A percentile compares a stretch with the other conserved stretches of the same genome.
Evolutionary conservation across 2,329 filamentous ascomycete genomes (phyloP).

Genomic region (Dryadomyces quercus-mongolicae): DNA sequence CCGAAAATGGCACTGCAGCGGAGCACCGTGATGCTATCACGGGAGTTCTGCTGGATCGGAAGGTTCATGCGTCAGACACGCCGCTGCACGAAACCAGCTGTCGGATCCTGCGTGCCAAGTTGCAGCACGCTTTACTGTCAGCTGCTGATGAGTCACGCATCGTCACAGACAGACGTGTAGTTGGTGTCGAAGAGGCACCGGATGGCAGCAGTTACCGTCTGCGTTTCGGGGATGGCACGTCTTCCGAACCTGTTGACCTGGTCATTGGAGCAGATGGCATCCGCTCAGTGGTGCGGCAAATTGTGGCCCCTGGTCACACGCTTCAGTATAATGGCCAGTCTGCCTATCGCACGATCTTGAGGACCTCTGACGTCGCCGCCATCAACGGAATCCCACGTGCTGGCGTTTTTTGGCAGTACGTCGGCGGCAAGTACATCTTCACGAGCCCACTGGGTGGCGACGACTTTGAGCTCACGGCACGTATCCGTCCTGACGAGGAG

Average conservation of each 20-base stretch:
- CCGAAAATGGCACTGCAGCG: conserved; percentile 14
- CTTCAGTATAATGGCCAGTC: conserved; percentile 30
- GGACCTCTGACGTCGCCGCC: conserved; percentile 13
- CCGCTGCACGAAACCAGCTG: conserved; percentile 17
- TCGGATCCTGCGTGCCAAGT: conserved; percentile 20
- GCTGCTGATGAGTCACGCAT: conserved; percentile 31
- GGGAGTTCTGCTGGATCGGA: conserved; percentile 16
- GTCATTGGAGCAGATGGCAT: conserved; percentile 17
- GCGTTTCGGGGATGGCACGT: conserved; percentile 28
- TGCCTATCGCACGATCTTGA: conserved; percentile 20
- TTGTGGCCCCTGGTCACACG: conserved; percentile 27
- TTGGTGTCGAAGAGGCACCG: conserved; percentile 8
- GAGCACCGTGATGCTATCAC: conserved; percentile 21
- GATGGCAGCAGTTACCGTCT: conserved; percentile 24
- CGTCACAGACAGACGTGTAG: conserved; percentile 30
- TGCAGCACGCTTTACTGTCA: conserved; percentile 36
- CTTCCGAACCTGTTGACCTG: conserved; percentile 13
- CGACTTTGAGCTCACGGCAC: conserved; percentile 22
- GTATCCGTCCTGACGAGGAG: conserved; percentile 13
- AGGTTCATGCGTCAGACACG: conserved; percentile 12
- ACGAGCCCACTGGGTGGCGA: conserved; percentile 21
- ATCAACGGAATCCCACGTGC: conserved; percentile 19
- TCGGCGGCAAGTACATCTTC: conserved; percentile 19
- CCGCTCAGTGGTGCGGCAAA: conserved; percentile 16
- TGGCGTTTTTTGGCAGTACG: conserved; percentile 21